Conservation (phyloP, 1,284 basidiomycete species). For the Mrakiaceae sp. region DNA sequence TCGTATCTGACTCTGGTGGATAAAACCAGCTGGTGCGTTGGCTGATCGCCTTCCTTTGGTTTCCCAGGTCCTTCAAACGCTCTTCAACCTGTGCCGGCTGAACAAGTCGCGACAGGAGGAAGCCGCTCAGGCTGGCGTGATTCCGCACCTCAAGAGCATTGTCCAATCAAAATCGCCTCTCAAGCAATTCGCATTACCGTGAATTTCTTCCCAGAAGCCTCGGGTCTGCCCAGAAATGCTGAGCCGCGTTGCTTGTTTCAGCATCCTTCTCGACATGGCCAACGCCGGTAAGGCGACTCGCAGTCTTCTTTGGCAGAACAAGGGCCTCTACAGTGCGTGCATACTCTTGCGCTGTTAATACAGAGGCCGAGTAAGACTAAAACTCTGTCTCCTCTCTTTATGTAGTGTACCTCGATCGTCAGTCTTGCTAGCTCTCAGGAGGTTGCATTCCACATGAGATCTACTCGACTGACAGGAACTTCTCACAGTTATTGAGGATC, state of each 20-base stretch:
- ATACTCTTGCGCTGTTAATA: too few relatives aligned
- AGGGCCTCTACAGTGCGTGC: slow-evolving; percentile 48
- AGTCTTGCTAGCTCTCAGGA: too few relatives aligned
- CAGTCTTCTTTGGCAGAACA: slow-evolving; percentile 75
- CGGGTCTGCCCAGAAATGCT: not conserved
- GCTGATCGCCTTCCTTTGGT: not conserved
- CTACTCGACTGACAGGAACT: too few relatives aligned
- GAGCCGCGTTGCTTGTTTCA: not conserved
- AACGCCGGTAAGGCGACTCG: slow-evolving; percentile 85
- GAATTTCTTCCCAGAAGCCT: not conserved
- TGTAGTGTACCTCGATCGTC: slow-evolving; percentile 57
- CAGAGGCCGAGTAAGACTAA: too few relatives aligned
- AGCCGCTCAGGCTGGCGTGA: slow-evolving; percentile 86
- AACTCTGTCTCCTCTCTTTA: slow-evolving; percentile 19
- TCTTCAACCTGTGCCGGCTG: slow-evolving; percentile 86
- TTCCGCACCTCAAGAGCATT: slow-evolving; percentile 78
- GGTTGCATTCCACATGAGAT: too few relatives aligned
- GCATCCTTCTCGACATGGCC: slow-evolving; percentile 83
- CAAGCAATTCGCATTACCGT: slow-evolving; percentile 87
- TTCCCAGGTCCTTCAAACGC: slow-evolving; percentile 70
- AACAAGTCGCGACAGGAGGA: slow-evolving; percentile 92
- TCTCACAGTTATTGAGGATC: slow-evolving; percentile 57
- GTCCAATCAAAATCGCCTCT: slow-evolving; percentile 78
- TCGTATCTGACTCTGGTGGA: not conserved
- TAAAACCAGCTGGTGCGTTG: not conserved